Percentiles rank a stretch among this genome's conserved stretches.
Conservation (phyloP, 1,284 basidiomycete genomes). For the Rhodotorula glutinis region DNA sequence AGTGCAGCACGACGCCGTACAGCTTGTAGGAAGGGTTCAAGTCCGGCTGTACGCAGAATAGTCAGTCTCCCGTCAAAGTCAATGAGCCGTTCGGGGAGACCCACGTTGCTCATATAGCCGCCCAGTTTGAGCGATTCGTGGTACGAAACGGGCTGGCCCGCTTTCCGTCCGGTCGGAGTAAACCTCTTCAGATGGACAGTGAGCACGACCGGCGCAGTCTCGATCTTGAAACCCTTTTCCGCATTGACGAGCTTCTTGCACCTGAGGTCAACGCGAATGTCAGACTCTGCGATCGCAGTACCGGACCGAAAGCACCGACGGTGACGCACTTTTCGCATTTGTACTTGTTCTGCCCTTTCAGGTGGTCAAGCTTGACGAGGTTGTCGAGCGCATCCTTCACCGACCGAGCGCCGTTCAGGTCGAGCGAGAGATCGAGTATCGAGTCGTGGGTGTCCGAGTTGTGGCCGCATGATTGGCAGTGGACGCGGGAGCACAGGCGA, state of each 20-base stretch:
- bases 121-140: slow-evolving; percentile 72
- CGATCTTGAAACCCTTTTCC: slow-evolving; percentile 81
- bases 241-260: slow-evolving; percentile 85
- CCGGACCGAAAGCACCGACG: not conserved
- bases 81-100: slow-evolving; percentile 20
- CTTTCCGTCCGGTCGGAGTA: slow-evolving; percentile 81
- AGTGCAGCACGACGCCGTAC: slow-evolving; percentile 90
- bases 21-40: slow-evolving; percentile 72
- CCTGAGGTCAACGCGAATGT: slow-evolving; percentile 51
- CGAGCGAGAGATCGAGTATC: slow-evolving; percentile 87
- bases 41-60: not conserved
- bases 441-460: slow-evolving; percentile 96
- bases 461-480: slow-evolving; percentile 76
- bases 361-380: slow-evolving; percentile 75
- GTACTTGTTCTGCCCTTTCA: slow-evolving; percentile 93
- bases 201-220: slow-evolving; percentile 82
- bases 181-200: slow-evolving; percentile 98
- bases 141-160: slow-evolving; percentile 72
- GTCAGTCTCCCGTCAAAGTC: not conserved
- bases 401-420: slow-evolving; percentile 60
- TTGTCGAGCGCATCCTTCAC: slow-evolving; percentile 69
- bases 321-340: slow-evolving; percentile 87
- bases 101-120: slow-evolving; percentile 73
- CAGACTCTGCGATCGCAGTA: not conserved
- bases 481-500: slow-evolving; percentile 83